Conservation (phyloP, 805 yeast genomes). For the Wickerhamiella domercqiae region DNA sequence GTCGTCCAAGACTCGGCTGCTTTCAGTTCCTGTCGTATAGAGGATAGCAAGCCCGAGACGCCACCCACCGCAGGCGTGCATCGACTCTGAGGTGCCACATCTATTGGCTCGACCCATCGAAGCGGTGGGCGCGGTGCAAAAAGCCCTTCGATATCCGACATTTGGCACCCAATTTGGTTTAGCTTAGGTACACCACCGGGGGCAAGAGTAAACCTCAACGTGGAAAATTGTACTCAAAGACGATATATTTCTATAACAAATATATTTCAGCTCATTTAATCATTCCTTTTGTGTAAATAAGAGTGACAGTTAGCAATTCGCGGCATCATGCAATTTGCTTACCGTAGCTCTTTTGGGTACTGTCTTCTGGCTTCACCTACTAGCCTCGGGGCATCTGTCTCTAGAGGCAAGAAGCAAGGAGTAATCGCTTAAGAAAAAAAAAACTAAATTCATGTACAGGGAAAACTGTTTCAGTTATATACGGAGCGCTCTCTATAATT, state of each 20-base stretch:
- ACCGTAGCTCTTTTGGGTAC: neutral
- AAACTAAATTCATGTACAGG: too few species aligned
- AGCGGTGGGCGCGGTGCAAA: constrained; percentile 1
- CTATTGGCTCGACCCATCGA: constrained; percentile 4
- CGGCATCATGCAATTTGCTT: neutral
- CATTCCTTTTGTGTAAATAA: neutral
- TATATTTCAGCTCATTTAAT: neutral
- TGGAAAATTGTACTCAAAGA: neutral
- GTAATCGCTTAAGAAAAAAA: too few species aligned
- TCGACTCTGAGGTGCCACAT: constrained; percentile 1
- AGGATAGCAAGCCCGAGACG: neutral
- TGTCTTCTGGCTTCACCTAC: neutral
- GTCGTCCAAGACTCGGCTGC: constrained; percentile 19
- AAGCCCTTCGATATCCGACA: neutral
- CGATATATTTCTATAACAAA: neutral
- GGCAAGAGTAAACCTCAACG: neutral
- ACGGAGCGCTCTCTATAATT: too few species aligned
- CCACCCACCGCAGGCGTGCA: constrained; percentile 1
- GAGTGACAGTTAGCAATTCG: neutral
- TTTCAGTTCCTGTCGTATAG: neutral
- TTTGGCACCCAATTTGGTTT: neutral
- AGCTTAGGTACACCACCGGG: neutral
- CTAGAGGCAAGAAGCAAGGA: too few species aligned
- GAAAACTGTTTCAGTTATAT: too few species aligned
- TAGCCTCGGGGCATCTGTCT: neutral